Percentiles rank a stretch among this genome's conserved stretches.
Evolutionary conservation across 306 rosid species (phyloP).

Genomic region (Quercus robur): DNA sequence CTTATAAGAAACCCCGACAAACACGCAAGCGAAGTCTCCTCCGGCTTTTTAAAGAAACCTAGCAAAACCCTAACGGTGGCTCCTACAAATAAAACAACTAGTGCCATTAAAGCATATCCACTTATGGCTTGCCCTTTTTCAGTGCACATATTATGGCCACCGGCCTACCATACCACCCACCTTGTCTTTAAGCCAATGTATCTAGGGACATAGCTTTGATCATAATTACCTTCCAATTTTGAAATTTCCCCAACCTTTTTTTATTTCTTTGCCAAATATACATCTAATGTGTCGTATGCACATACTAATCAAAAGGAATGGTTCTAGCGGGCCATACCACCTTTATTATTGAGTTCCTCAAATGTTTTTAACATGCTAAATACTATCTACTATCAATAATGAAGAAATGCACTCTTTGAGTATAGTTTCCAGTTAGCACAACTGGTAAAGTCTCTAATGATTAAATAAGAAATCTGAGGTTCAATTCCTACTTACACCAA

Average conservation of each 20-base stretch:
- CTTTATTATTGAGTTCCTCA: too few relatives aligned
- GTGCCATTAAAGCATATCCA: not conserved
- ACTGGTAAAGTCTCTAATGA: too few relatives aligned
- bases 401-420: too few relatives aligned
- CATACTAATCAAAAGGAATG: too few relatives aligned
- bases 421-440: too few relatives aligned
- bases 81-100: not conserved
- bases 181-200: not conserved
- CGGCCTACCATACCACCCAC: constrained; percentile 1
- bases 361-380: too few relatives aligned
- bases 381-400: too few relatives aligned
- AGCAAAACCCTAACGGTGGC: constrained; percentile 2
- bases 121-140: not conserved
- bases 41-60: not conserved
- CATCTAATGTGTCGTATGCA: too few relatives aligned
- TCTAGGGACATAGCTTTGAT: not conserved
- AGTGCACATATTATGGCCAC: not conserved
- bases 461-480: fast-evolving
- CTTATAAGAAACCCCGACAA: not conserved
- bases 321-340: too few relatives aligned
- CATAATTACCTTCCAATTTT: not conserved
- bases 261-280: not conserved
- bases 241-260: not conserved
- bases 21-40: constrained; percentile 1
- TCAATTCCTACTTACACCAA: fast-evolving